A percentile compares a stretch with the other conserved stretches of the same genome.
phyloP scores from a whole-genome alignment of 441 rosid genomes.

The Breynia disticha region DNA sequence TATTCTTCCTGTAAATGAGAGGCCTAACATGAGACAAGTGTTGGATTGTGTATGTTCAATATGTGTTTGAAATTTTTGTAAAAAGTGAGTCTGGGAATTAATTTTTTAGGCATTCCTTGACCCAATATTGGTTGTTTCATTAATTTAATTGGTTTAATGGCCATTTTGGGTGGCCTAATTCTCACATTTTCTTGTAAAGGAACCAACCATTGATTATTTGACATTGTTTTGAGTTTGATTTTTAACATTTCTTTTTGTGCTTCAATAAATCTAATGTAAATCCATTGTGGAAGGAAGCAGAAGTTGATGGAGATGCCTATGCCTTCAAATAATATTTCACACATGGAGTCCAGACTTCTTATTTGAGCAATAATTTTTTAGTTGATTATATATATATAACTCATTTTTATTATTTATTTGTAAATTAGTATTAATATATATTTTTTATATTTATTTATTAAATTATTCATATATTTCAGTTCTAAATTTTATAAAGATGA shows the following conservation, averaged over 20 bases:
- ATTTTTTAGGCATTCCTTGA: slow-evolving; percentile 36
- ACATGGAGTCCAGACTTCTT: no score
- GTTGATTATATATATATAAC: no score
- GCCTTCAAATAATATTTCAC: no score
- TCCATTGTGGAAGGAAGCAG: no score
- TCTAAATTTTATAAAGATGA: no score
- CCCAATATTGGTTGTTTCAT: slow-evolving; percentile 29
- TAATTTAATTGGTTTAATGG: slow-evolving; percentile 31
- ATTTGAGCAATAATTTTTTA: no score
- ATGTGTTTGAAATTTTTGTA: slow-evolving; percentile 70
- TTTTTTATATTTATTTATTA: no score
- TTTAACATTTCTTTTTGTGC: slow-evolving; percentile 15
- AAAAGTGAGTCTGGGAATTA: slow-evolving; percentile 59
- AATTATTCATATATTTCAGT: no score
- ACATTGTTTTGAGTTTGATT: slow-evolving; percentile 41
- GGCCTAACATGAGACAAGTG: slow-evolving; percentile 90
- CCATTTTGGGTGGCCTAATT: slow-evolving; percentile 43
- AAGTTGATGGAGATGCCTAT: no score
- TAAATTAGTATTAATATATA: no score
- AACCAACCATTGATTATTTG: slow-evolving; percentile 50
- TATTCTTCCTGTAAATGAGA: slow-evolving; percentile 72
- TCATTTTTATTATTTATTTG: no score
- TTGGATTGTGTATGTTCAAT: slow-evolving; percentile 55
- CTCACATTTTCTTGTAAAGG: slow-evolving; percentile 44
- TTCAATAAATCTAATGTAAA: no score